Conservation (phyloP, 176 grass and related monocot species). For the Oryza nivara region DNA sequence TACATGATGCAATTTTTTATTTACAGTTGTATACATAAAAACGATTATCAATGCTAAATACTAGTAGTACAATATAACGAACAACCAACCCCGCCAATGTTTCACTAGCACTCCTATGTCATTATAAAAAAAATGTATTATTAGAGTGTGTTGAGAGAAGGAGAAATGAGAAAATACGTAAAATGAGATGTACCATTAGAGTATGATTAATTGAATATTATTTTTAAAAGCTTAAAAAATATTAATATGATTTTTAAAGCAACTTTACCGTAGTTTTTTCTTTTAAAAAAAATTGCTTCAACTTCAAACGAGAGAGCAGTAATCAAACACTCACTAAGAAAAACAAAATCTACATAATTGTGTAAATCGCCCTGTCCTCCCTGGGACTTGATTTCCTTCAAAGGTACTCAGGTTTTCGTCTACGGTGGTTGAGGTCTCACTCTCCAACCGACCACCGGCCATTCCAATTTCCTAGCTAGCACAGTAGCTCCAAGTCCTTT, state of each 20-base stretch:
- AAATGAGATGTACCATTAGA: too few species aligned
- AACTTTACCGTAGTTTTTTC: too few species aligned
- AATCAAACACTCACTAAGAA: background rate
- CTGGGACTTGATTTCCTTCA: conserved; percentile 2
- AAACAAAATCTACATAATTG: background rate
- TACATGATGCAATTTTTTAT: background rate
- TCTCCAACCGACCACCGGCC: conserved; percentile 22
- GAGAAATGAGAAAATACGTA: too few species aligned
- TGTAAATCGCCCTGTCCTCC: background rate
- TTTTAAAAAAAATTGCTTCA: too few species aligned
- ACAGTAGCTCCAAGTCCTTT: background rate
- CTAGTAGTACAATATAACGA: too few species aligned
- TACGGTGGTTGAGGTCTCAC: conserved; percentile 13
- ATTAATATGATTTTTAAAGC: too few species aligned
- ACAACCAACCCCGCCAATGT: too few species aligned
- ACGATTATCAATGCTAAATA: background rate
- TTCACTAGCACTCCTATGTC: too few species aligned
- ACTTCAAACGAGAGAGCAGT: background rate
- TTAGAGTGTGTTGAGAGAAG: background rate
- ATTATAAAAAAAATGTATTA: background rate
- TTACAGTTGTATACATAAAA: background rate
- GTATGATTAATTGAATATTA: too few species aligned
- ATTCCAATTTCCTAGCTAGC: background rate
- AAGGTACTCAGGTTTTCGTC: conserved; percentile 4
- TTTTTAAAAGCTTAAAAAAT: too few species aligned